Conservation (phyloP, 106 monocot genomes). For the Phalaenopsis aphrodite region DNA sequence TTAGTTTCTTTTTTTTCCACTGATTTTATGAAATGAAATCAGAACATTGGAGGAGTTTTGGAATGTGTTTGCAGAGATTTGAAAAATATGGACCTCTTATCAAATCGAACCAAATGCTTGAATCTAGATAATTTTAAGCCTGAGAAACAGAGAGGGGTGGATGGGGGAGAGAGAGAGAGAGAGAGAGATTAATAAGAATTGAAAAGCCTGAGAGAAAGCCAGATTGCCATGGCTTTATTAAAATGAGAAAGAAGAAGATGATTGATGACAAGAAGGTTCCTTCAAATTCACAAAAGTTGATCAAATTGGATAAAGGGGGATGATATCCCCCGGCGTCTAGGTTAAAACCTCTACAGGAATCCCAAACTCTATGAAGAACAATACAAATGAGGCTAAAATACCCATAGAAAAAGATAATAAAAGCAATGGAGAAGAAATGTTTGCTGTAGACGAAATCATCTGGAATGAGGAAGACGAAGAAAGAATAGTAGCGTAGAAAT, state of each 20-base stretch:
- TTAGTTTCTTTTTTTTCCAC: background rate
- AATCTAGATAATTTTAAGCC: background rate
- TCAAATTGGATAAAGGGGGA: background rate
- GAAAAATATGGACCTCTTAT: background rate
- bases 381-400: background rate
- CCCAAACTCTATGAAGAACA: background rate
- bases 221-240: background rate
- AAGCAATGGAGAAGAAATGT: background rate
- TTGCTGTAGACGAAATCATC: background rate
- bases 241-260: background rate
- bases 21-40: background rate
- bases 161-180: no score
- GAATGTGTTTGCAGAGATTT: background rate
- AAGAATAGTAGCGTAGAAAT: background rate
- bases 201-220: background rate
- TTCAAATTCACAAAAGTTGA: background rate
- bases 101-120: background rate
- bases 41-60: background rate
- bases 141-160: background rate
- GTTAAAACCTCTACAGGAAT: background rate
- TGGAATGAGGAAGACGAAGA: background rate
- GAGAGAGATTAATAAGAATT: no score
- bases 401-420: background rate
- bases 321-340: background rate
- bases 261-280: background rate